Evolutionary conservation across 106 monocot species (phyloP).

Genomic region (Phalaenopsis equestris): DNA sequence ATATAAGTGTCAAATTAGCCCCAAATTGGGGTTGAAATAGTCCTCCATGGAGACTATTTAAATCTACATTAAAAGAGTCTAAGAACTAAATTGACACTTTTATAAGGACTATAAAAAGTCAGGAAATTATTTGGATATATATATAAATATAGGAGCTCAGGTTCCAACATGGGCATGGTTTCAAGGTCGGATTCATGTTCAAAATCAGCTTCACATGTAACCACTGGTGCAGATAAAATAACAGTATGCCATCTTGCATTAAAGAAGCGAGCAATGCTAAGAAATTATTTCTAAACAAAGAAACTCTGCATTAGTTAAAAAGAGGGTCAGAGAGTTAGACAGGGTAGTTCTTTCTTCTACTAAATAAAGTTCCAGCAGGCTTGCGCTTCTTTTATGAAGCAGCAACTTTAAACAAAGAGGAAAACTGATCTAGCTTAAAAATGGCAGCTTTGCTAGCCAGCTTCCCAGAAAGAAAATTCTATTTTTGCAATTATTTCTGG

Average conservation of each 20-base stretch:
- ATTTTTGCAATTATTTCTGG: not conserved
- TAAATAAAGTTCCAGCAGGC: not conserved
- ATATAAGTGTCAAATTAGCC: no score
- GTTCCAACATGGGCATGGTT: not conserved
- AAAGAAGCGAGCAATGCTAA: no score
- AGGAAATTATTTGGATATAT: no score
- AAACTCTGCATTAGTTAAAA: no score
- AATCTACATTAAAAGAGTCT: no score
- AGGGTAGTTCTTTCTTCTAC: not conserved
- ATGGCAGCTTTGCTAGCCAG: not conserved
- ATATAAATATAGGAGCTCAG: not conserved
- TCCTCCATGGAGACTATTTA: no score
- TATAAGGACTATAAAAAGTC: no score
- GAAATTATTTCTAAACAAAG: no score
- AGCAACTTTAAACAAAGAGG: not conserved
- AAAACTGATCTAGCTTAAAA: not conserved
- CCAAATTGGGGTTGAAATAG: no score
- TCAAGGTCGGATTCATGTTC: not conserved
- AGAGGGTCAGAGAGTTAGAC: not conserved
- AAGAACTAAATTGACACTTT: no score
- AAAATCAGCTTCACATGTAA: not conserved
- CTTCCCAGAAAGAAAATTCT: not conserved
- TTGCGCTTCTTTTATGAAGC: not conserved
- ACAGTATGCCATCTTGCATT: no score
- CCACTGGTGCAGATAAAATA: not conserved